Evolutionary conservation across 192 early-diverging fungal genomes (phyloP).

Genomic region (Kickxella alabastrina): DNA sequence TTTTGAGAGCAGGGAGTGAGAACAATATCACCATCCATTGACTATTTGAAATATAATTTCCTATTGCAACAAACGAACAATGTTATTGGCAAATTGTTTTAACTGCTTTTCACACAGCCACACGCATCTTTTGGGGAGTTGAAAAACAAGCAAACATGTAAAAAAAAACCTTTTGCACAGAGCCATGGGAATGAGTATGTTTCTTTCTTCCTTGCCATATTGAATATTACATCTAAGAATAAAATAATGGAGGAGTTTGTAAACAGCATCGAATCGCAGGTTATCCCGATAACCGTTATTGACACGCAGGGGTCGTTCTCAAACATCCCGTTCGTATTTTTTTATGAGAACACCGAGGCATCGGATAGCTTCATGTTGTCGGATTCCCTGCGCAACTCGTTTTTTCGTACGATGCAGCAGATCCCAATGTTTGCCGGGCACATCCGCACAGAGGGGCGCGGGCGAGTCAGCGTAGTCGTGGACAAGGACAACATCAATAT

Average conservation of each 20-base stretch:
- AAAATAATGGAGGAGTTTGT: slow-evolving; percentile 10
- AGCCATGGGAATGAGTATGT: neutral
- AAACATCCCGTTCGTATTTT: slow-evolving; percentile 49
- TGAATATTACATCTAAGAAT: no score
- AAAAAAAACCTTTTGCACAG: neutral
- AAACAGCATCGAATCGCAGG: slow-evolving; percentile 31
- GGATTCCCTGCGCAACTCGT: slow-evolving; percentile 17
- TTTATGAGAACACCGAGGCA: slow-evolving; percentile 26
- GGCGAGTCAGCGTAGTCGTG: slow-evolving; percentile 30
- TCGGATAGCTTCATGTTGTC: slow-evolving; percentile 25
- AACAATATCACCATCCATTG: no score
- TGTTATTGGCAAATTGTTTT: no score
- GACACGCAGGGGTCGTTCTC: slow-evolving; percentile 45
- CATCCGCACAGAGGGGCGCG: slow-evolving; percentile 14
- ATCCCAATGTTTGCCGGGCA: slow-evolving; percentile 30
- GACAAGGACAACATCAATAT: slow-evolving; percentile 26
- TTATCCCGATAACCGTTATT: slow-evolving; percentile 19
- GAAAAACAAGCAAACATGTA: no score
- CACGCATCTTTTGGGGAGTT: no score
- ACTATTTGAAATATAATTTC: no score
- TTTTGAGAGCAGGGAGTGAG: no score
- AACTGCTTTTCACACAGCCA: no score
- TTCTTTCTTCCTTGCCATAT: neutral
- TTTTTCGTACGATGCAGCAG: slow-evolving; percentile 22
- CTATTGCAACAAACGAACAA: no score